Percentiles rank a stretch among this genome's conserved stretches.
phyloP scores from a whole-genome alignment of 805 yeast genomes.

The Millerago galiae region DNA sequence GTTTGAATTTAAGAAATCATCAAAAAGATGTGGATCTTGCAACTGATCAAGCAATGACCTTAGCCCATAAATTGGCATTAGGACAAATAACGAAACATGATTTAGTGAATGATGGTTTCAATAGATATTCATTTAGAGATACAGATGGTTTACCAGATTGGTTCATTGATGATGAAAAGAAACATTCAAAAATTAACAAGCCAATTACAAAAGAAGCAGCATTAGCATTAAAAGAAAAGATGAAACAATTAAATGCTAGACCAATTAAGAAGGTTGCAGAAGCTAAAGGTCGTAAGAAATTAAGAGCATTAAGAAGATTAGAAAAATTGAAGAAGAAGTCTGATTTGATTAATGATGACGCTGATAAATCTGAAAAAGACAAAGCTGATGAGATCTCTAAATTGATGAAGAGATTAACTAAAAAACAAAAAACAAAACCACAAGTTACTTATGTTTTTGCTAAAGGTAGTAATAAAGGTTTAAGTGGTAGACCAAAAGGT shows the following conservation, averaged over 20 bases:
- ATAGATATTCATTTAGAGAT: slow-evolving; percentile 88
- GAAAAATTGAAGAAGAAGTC: slow-evolving; percentile 91
- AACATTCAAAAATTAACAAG: slow-evolving; percentile 76
- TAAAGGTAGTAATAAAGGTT: slow-evolving; percentile 73
- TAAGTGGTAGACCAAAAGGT: slow-evolving; percentile 95
- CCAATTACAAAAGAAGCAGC: slow-evolving; percentile 96
- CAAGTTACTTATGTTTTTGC: slow-evolving; percentile 89
- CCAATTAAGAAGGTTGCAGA: slow-evolving; percentile 98
- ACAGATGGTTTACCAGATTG: slow-evolving; percentile 90
- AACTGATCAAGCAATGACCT: slow-evolving; percentile 94
- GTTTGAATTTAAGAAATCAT: slow-evolving; percentile 42
- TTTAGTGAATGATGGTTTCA: slow-evolving; percentile 86
- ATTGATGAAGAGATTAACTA: slow-evolving; percentile 73
- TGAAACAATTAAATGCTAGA: slow-evolving; percentile 84
- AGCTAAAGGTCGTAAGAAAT: slow-evolving; percentile 93
- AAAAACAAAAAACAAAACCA: slow-evolving; percentile 66
- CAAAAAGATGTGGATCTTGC: slow-evolving; percentile 71
- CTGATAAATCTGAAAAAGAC: slow-evolving; percentile 82
- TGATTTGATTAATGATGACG: slow-evolving; percentile 83
- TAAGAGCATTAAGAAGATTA: slow-evolving; percentile 81
- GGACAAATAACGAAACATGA: slow-evolving; percentile 84
- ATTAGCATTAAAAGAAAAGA: slow-evolving; percentile 65
- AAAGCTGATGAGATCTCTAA: slow-evolving; percentile 90
- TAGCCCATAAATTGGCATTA: slow-evolving; percentile 91
- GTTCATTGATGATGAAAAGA: slow-evolving; percentile 90